Percentiles rank a stretch among this genome's conserved stretches.
Evolutionary conservation across 148 eudicot species (phyloP).

Genomic region (Rhododendron simsii): DNA sequence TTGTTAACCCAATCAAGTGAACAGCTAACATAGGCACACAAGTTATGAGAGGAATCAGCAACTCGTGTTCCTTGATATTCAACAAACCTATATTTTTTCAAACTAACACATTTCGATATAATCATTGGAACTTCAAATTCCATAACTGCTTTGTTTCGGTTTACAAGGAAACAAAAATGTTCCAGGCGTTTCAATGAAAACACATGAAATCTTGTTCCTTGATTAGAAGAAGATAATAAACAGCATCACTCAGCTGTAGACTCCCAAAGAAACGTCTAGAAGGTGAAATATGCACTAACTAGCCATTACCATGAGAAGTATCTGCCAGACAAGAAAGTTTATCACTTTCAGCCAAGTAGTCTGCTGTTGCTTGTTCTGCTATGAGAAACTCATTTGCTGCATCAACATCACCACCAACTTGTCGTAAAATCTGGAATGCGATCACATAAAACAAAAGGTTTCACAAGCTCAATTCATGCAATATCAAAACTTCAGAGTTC

Average conservation of each 20-base stretch:
- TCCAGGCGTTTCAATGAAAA: neutral
- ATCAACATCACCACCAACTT: constrained; percentile 71
- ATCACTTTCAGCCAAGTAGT: constrained; percentile 27
- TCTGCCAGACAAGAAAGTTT: constrained; percentile 18
- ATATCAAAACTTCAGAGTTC: neutral
- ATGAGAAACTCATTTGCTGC: constrained; percentile 70
- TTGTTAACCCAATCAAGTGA: neutral
- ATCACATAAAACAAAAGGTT: constrained; percentile 7
- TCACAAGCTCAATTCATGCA: neutral
- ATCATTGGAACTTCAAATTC: neutral
- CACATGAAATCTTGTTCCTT: neutral
- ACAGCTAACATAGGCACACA: neutral
- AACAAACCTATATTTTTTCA: neutral
- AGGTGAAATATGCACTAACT: constrained; percentile 20
- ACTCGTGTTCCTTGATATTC: neutral
- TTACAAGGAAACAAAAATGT: neutral
- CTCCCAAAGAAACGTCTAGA: neutral
- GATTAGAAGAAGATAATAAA: neutral
- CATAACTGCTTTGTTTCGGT: neutral
- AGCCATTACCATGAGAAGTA: constrained; percentile 43
- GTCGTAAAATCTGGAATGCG: constrained; percentile 47
- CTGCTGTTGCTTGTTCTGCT: constrained; percentile 53
- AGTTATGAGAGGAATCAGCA: neutral
- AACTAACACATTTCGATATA: neutral
- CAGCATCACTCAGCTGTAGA: neutral